These are phyloP conservation scores for Astrothelium macrocarpum DNA, from an alignment of 495 filamentous ascomycete genomes.

Conservation along the genomic window DNA sequence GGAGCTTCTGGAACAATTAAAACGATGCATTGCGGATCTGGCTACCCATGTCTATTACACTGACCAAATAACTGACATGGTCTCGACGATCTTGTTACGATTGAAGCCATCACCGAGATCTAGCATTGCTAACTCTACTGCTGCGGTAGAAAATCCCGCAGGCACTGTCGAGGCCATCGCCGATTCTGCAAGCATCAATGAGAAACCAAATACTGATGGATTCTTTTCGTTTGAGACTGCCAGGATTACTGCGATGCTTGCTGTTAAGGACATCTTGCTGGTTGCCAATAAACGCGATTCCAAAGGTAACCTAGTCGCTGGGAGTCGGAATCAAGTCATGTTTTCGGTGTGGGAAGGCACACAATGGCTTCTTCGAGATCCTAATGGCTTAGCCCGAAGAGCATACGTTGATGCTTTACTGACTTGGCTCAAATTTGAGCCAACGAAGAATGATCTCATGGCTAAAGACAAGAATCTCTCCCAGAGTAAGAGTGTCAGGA, in stretches of 20 bases:
- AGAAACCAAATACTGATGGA: constrained; percentile 43
- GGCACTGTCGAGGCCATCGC: constrained; percentile 31
- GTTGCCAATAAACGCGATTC: constrained; percentile 58
- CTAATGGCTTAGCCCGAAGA: constrained; percentile 62
- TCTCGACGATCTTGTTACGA: constrained; percentile 62
- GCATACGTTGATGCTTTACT: constrained; percentile 75
- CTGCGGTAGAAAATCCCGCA: constrained; percentile 32
- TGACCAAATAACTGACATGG: constrained; percentile 88
- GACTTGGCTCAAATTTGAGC: constrained; percentile 74
- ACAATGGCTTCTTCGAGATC: constrained; percentile 75
- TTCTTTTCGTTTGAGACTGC: constrained; percentile 68
- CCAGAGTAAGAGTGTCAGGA: constrained; percentile 28
- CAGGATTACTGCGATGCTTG: constrained; percentile 64
- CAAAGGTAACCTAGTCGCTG: constrained; percentile 47
- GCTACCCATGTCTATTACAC: constrained; percentile 90
- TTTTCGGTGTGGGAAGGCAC: constrained; percentile 84
- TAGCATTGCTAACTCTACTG: constrained; percentile 28
- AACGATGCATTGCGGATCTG: constrained; percentile 72
- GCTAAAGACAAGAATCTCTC: constrained; percentile 40
- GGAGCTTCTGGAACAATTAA: constrained; percentile 54
- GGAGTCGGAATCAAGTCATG: constrained; percentile 62
- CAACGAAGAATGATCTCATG: constrained; percentile 54
- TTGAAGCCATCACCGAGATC: constrained; percentile 53
- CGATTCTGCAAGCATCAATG: constrained; percentile 34
- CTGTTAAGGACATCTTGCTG: constrained; percentile 67